Evolutionary conservation across 805 yeast species (phyloP), one percentile per base, ranked within the genome.

Genomic region (Schwanniomyces vanrijiae): DNA sequence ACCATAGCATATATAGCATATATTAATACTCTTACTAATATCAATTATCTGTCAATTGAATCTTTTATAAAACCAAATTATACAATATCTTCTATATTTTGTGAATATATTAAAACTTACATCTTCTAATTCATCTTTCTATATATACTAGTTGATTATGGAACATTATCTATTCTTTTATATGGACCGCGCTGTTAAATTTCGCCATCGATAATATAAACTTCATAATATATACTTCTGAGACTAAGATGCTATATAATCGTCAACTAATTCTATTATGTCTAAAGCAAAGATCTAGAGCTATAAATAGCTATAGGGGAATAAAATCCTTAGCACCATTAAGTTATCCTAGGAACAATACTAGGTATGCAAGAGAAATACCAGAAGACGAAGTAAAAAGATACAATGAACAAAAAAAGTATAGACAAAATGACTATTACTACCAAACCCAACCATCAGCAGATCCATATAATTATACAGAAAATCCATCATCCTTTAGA

Each of bases 351-450:
- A 46, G 52, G 6, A 47, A 46, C 20, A 55, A 56, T 31, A 66
- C 70, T 2, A 49, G 75, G 42, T 47, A 56, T 5, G 60, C 67
- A 2, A 58, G 52, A 39, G 77, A 71, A 48, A 62, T 71, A 33
- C 54, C 67, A 4, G 65, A 64, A 14, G 75, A 69, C 20, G 76
- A 71, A 48, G 65, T 69, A 6, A 49, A 47, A 26, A 48, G 48
- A 38, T 63, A 54, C 38, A 49, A 52, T 43, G 43, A 55, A 44
- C 53, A 49, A 35, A 28, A 40, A 50, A 54, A 34, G 34, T 37
- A n/a, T 53, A 49, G 42, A 22, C 51, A 28, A 16, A 40, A 48
- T 25, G 49, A 54, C 38, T 59, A 61, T 47, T 62, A 64, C 49
- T 65, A 64, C 54, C 60, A 58, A 11, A 55, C 59, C 13, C 43